Conservation (phyloP, 2,329 filamentous ascomycete genomes). For the Penicillium sp. region DNA sequence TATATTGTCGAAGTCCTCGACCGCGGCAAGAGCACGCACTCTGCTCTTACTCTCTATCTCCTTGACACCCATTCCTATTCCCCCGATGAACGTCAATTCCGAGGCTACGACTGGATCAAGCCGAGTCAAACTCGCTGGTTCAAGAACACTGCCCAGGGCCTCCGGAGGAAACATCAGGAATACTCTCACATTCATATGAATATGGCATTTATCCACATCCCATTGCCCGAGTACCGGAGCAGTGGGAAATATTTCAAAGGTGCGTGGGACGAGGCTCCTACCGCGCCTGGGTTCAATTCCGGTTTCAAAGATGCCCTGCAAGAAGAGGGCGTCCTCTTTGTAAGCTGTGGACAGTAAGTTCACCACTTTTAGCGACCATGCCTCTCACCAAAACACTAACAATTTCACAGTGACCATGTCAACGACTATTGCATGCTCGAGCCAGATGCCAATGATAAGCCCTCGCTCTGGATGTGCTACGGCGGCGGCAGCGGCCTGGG, state of each 20-base stretch:
- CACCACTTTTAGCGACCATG: background rate
- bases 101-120: constrained; percentile 98
- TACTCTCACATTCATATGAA: constrained; percentile 94
- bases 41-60: constrained; percentile 89
- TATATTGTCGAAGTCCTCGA: constrained; percentile 90
- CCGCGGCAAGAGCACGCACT: constrained; percentile 74
- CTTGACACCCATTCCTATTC: constrained; percentile 91
- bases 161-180: constrained; percentile 75
- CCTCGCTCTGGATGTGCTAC: constrained; percentile 96
- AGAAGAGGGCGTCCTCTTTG: constrained; percentile 78
- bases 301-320: constrained; percentile 89
- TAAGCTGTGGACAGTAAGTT: constrained; percentile 85
- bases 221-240: constrained; percentile 80
- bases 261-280: constrained; percentile 76
- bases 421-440: constrained; percentile 92
- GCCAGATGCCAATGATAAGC: constrained; percentile 53
- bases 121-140: constrained; percentile 95
- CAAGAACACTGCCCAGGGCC: constrained; percentile 67
- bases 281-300: constrained; percentile 84
- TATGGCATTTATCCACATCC: constrained; percentile 96
- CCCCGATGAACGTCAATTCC: constrained; percentile 80
- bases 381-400: constrained; percentile 20
- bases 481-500: constrained; percentile 89
- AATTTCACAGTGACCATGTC: constrained; percentile 69
- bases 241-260: constrained; percentile 62